These are phyloP conservation scores for Stylosanthes scabra DNA, from an alignment of 331 rosid species.

Conservation along the genomic window DNA sequence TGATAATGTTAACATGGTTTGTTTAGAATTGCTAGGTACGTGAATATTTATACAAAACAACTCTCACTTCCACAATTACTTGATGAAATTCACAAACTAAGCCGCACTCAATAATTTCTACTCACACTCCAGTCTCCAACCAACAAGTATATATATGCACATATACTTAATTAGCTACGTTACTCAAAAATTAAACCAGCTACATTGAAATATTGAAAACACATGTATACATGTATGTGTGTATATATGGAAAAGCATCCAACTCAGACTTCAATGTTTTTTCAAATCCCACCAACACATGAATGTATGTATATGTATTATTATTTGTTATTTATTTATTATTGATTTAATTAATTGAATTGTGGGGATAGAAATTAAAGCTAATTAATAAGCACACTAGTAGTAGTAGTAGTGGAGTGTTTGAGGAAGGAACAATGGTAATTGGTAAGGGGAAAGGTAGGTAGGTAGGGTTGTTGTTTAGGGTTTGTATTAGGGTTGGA, in stretches of 20 bases:
- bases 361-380: background rate
- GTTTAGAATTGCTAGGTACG: background rate
- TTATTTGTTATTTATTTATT: no score
- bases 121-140: background rate
- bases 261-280: slow-evolving; percentile 31
- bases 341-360: no score
- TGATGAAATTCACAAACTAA: slow-evolving; percentile 6
- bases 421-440: slow-evolving; percentile 25
- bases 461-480: background rate
- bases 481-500: no score
- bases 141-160: background rate
- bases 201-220: background rate
- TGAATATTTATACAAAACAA: background rate
- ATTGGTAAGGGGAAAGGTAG: slow-evolving; percentile 12
- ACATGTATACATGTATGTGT: no score
- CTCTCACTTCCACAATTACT: slow-evolving; percentile 1
- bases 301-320: slow-evolving; percentile 4
- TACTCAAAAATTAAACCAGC: slow-evolving; percentile 8
- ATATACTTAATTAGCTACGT: no score
- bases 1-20: background rate
- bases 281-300: slow-evolving; percentile 33
- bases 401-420: background rate
- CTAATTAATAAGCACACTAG: background rate
- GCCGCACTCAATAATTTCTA: background rate
- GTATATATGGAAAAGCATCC: background rate